Evolutionary conservation across 2,329 filamentous ascomycete species (phyloP).

Genomic region (Sporothrix pseudoabietina): DNA sequence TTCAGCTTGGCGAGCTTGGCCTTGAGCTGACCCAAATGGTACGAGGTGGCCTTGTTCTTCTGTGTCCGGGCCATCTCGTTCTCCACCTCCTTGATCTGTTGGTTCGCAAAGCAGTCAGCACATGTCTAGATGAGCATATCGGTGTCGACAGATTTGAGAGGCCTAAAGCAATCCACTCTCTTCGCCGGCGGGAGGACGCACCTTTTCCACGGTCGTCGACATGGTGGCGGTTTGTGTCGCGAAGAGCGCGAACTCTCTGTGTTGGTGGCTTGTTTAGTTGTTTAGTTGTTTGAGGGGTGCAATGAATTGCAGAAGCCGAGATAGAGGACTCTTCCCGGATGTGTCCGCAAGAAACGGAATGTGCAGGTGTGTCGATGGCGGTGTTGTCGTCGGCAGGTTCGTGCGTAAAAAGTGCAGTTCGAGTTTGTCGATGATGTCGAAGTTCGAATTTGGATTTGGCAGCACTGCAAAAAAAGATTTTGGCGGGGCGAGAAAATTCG

Average conservation of each 20-base stretch:
- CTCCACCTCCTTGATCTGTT: conserved; percentile 95
- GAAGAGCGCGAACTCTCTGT: conserved; percentile 16
- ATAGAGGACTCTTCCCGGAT: not conserved
- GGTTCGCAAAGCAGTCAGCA: conserved; percentile 25
- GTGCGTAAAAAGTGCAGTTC: not conserved
- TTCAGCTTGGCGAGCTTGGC: conserved; percentile 98
- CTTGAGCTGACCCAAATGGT: conserved; percentile 93
- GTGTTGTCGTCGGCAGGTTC: not conserved
- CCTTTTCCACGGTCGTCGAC: conserved; percentile 98
- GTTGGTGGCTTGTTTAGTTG: not conserved
- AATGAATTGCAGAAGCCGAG: not conserved
- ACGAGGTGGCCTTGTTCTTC: conserved; percentile 95
- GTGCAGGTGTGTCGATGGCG: not conserved
- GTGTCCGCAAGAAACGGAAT: not conserved
- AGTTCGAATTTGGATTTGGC: not conserved
- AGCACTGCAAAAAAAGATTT: conserved; percentile 29
- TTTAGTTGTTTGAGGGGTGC: not conserved
- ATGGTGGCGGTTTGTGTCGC: conserved; percentile 58
- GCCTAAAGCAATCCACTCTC: not conserved
- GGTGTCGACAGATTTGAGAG: not conserved
- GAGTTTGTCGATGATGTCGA: not conserved
- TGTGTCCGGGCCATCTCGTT: conserved; percentile 96
- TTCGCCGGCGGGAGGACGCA: conserved; percentile 40
- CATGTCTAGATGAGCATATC: not conserved
- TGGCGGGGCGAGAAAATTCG: conserved; percentile 34